Conservation (phyloP, 148 eudicot species). For the Camellia granthamiana region DNA sequence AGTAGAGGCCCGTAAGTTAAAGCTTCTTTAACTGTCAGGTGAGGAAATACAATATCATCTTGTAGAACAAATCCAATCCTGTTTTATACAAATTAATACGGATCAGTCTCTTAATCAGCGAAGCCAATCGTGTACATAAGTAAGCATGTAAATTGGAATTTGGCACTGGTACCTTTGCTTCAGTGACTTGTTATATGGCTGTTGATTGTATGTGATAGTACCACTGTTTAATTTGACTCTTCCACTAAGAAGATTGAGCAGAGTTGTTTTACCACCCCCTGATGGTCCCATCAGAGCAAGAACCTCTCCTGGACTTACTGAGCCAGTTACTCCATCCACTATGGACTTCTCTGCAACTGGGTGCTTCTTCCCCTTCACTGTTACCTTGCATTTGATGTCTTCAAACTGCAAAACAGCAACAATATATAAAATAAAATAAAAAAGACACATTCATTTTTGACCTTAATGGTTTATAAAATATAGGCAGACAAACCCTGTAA, state of each 20-base stretch:
- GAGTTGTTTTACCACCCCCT: conserved; percentile 36
- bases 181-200: conserved; percentile 16
- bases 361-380: conserved; percentile 12
- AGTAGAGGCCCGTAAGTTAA: too few relatives aligned
- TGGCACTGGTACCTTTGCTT: too few relatives aligned
- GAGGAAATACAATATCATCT: too few relatives aligned
- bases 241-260: too few relatives aligned
- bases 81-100: conserved; percentile 18
- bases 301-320: conserved; percentile 40
- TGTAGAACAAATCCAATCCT: too few relatives aligned
- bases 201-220: conserved; percentile 33
- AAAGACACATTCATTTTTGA: too few relatives aligned
- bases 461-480: too few relatives aligned
- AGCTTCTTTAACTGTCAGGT: too few relatives aligned
- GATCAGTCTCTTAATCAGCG: conserved; percentile 36
- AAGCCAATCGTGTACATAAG: not conserved
- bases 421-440: too few relatives aligned
- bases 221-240: too few relatives aligned
- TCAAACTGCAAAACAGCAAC: conserved; percentile 28
- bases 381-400: conserved; percentile 40
- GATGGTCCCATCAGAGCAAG: conserved; percentile 50
- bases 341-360: conserved; percentile 23
- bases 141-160: too few relatives aligned
- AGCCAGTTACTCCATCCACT: conserved; percentile 42
- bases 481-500: too few relatives aligned